Evolutionary conservation across 352 stramenopile species (phyloP).

Genomic region (Globisporangium sylvaticum): DNA sequence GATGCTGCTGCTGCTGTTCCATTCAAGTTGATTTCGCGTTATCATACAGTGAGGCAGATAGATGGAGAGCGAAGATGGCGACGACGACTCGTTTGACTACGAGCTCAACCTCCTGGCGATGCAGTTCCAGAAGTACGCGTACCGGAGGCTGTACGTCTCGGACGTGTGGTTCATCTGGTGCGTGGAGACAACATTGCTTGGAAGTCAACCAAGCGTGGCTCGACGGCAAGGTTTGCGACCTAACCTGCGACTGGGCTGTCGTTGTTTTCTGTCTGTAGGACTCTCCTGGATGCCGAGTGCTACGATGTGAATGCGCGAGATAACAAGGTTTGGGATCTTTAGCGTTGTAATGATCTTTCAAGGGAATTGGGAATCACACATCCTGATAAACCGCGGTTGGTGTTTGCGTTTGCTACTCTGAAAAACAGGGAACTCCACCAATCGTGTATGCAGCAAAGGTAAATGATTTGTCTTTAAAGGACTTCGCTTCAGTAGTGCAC

Average conservation of each 20-base stretch:
- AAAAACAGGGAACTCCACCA: slow-evolving; percentile 37
- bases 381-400: not conserved
- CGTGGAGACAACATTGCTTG: not conserved
- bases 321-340: slow-evolving; percentile 21
- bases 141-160: slow-evolving; percentile 24
- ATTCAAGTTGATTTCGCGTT: not conserved
- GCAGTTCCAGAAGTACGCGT: slow-evolving; percentile 52
- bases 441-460: slow-evolving; percentile 66
- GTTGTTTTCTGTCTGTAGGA: slow-evolving; percentile 20
- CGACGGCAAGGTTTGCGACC: no score
- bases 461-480: not conserved
- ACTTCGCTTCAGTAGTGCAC: no score
- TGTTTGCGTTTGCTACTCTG: not conserved
- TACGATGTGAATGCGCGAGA: slow-evolving; percentile 57
- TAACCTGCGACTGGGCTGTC: not conserved
- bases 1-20: not conserved
- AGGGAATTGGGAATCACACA: not conserved
- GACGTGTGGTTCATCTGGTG: slow-evolving; percentile 55
- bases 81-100: slow-evolving; percentile 25
- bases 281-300: slow-evolving; percentile 34
- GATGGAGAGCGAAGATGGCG: slow-evolving; percentile 2
- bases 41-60: not conserved
- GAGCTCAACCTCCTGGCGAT: slow-evolving; percentile 47
- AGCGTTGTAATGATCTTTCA: not conserved
- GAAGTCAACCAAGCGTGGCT: not conserved